Percentiles rank a stretch among this genome's conserved stretches.
These are phyloP conservation scores for Margaritispora aquatica DNA, from an alignment of 495 filamentous ascomycete genomes.

Conservation along the genomic window DNA sequence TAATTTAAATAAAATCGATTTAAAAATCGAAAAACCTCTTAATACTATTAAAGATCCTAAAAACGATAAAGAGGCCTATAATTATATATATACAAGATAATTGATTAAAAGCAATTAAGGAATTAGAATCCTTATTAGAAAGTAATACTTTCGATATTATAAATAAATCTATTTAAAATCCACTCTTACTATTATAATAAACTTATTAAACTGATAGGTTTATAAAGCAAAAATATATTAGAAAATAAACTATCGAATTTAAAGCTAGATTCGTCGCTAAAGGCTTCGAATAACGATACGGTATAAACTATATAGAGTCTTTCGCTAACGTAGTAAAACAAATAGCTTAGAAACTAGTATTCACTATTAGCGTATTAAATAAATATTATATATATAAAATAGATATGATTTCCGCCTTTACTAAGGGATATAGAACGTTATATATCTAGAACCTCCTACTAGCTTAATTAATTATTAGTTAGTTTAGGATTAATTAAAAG, in stretches of 20 bases:
- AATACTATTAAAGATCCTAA: slow-evolving; percentile 7
- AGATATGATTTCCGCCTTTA: slow-evolving; percentile 13
- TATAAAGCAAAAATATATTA: slow-evolving; percentile 9
- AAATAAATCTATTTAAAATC: not conserved
- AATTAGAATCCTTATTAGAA: not conserved
- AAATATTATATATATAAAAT: slow-evolving; percentile 12
- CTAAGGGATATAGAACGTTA: slow-evolving; percentile 3
- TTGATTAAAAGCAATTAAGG: slow-evolving; percentile 2
- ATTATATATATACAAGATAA: slow-evolving; percentile 5
- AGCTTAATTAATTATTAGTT: not conserved
- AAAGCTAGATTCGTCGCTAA: slow-evolving; percentile 17
- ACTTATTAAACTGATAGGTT: slow-evolving; percentile 2
- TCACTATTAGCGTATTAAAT: slow-evolving; percentile 6
- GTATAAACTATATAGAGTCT: slow-evolving; percentile 12
- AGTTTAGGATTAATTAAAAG: not conserved
- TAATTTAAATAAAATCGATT: not conserved
- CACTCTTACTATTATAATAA: slow-evolving; percentile 5
- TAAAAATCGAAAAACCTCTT: not conserved
- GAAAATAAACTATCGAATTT: slow-evolving; percentile 7
- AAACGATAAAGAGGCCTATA: slow-evolving; percentile 8
- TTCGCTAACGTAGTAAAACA: slow-evolving; percentile 10
- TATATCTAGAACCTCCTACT: not conserved
- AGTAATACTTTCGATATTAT: not conserved
- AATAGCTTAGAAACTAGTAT: slow-evolving; percentile 14
- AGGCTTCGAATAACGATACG: slow-evolving; percentile 12